These are phyloP conservation scores for Astragalus glycyphyllos DNA, from an alignment of 306 rosid genomes.

Conservation along the genomic window DNA sequence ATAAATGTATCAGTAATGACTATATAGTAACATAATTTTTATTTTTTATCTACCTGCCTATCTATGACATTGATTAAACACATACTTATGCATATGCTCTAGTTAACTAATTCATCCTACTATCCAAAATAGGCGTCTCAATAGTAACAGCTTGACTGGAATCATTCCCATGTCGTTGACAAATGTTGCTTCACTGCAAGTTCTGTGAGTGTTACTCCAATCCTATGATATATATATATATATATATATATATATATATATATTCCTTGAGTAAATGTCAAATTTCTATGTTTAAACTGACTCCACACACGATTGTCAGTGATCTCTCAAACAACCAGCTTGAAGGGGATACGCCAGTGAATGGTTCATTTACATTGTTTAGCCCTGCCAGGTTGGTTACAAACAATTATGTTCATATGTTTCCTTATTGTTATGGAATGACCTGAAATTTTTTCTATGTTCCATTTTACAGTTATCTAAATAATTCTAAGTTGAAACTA, in stretches of 20 bases:
- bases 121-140: conserved; percentile 79
- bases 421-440: conserved; percentile 28
- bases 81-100: no score
- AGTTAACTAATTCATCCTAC: conserved; percentile 41
- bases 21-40: no score
- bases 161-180: conserved; percentile 70
- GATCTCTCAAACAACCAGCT: conserved; percentile 80
- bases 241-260: conserved; percentile 1
- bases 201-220: conserved; percentile 73
- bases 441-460: conserved; percentile 19
- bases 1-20: no score
- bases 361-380: conserved; percentile 83
- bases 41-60: no score
- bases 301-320: conserved; percentile 48
- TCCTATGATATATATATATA: neutral
- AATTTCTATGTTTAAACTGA: conserved; percentile 36
- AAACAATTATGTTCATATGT: conserved; percentile 10
- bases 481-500: conserved; percentile 38
- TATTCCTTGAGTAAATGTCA: conserved; percentile 19
- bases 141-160: conserved; percentile 79
- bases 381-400: conserved; percentile 83
- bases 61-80: no score
- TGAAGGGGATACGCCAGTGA: conserved; percentile 64
- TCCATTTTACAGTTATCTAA: conserved; percentile 61
- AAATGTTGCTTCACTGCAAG: conserved; percentile 61